A percentile compares a stretch with the other conserved stretches of the same genome.
These are phyloP conservation scores for Pythium dissimile DNA, from an alignment of 352 stramenopile genomes.

Conservation along the genomic window DNA sequence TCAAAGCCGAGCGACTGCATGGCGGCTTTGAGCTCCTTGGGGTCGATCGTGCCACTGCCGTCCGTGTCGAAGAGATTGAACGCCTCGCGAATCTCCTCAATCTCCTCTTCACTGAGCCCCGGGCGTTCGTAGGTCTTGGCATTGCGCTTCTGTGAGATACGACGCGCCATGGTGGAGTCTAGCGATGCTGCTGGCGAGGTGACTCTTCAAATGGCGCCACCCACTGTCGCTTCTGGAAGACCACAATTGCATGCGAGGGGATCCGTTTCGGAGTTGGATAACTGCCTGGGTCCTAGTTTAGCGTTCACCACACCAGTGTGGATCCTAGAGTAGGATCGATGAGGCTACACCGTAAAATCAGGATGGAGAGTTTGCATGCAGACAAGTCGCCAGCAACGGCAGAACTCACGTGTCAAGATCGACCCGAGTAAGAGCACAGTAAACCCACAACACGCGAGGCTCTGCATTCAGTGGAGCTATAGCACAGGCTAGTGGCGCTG, in stretches of 20 bases:
- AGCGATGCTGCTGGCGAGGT: background rate
- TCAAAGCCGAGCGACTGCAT: conserved; percentile 97
- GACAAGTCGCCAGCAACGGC: too few relatives aligned
- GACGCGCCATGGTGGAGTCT: conserved; percentile 40
- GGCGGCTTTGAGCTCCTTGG: conserved; percentile 95
- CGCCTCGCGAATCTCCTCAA: conserved; percentile 95
- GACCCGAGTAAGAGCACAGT: too few relatives aligned
- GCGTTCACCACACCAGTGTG: background rate
- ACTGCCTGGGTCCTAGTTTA: background rate
- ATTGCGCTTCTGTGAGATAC: conserved; percentile 81
- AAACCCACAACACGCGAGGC: too few relatives aligned
- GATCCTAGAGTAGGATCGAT: too few relatives aligned
- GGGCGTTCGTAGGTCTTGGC: conserved; percentile 90
- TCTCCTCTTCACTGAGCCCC: conserved; percentile 91
- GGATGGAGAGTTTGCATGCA: too few relatives aligned
- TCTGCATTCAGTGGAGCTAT: too few relatives aligned
- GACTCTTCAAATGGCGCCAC: conserved; percentile 12
- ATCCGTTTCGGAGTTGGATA: background rate
- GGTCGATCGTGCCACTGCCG: conserved; percentile 95
- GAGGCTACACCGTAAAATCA: too few relatives aligned
- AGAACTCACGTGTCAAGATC: too few relatives aligned
- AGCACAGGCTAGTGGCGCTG: too few relatives aligned
- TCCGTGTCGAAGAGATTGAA: conserved; percentile 98
- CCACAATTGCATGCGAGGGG: background rate
- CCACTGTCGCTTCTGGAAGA: background rate